These are phyloP conservation scores for Debaryomyces maramus DNA, from an alignment of 805 yeast genomes.

Conservation along the genomic window DNA sequence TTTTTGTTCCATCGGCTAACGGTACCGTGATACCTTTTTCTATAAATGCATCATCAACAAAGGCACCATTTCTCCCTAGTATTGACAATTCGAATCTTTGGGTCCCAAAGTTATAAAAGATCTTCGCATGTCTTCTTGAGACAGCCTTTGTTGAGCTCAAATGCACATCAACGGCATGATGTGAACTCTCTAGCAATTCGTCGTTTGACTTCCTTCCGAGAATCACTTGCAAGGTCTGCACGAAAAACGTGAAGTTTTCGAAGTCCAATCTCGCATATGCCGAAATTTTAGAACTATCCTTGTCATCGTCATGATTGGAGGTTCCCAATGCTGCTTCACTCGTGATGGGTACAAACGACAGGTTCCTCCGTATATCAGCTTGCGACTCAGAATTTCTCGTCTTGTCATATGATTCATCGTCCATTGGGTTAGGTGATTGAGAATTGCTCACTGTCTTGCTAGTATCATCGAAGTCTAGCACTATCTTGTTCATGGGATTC, in stretches of 20 bases:
- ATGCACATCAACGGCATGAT: conserved; percentile 85
- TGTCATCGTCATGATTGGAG: conserved; percentile 7
- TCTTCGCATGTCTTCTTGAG: conserved; percentile 91
- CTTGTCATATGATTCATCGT: conserved; percentile 1
- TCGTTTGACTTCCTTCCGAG: conserved; percentile 77
- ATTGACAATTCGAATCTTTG: conserved; percentile 91
- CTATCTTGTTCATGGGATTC: conserved; percentile 4
- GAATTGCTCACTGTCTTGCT: conserved; percentile 16
- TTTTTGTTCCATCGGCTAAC: conserved; percentile 71
- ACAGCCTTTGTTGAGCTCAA: conserved; percentile 90
- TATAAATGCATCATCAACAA: conserved; percentile 86
- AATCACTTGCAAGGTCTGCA: conserved; percentile 91
- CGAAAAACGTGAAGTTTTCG: conserved; percentile 90
- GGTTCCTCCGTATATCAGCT: conserved; percentile 16
- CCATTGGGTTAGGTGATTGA: conserved; percentile 12
- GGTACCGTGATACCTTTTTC: conserved; percentile 93
- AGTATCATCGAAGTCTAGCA: conserved; percentile 2
- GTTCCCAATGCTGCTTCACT: conserved; percentile 16
- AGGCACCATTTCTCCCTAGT: conserved; percentile 94
- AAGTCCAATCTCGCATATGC: conserved; percentile 83
- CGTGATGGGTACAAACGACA: conserved; percentile 17
- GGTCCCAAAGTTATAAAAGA: conserved; percentile 93
- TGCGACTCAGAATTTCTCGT: conserved; percentile 1
- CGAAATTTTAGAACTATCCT: conserved; percentile 38
- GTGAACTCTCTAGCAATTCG: conserved; percentile 57